Conservation (phyloP, 1,139 yeast genomes). For the Pichia kudriavzevii region DNA sequence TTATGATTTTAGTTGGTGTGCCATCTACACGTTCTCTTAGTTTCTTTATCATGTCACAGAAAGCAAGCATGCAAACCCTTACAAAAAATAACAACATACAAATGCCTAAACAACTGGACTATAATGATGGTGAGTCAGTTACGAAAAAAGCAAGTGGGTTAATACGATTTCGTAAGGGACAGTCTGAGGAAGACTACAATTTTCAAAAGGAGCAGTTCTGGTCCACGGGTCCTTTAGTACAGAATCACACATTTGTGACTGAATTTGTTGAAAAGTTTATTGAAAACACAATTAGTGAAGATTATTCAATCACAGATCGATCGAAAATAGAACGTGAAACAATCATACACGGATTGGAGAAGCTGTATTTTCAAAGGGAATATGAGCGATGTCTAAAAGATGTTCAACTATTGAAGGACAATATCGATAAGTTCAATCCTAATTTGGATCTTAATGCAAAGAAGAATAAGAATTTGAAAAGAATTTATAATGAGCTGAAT, state of each 20-base stretch:
- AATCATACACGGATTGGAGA: conserved; percentile 34
- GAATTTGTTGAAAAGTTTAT: conserved; percentile 7
- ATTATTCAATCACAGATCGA: conserved; percentile 5
- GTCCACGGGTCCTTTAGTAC: conserved; percentile 39
- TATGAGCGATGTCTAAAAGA: conserved; percentile 39
- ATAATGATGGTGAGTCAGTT: conserved; percentile 29
- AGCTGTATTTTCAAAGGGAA: conserved; percentile 41
- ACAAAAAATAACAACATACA: conserved; percentile 11
- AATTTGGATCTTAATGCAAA: conserved; percentile 15
- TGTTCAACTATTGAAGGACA: conserved; percentile 28
- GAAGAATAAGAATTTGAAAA: conserved; percentile 33
- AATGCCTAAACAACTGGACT: conserved; percentile 11
- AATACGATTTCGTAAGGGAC: conserved; percentile 44
- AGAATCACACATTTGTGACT: conserved; percentile 32
- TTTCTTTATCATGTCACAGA: not conserved
- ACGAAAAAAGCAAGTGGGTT: conserved; percentile 35
- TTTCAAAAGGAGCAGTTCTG: conserved; percentile 40
- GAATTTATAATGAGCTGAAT: conserved; percentile 40
- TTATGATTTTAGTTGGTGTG: too few relatives aligned
- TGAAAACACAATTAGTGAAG: conserved; percentile 15
- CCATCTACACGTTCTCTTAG: not conserved
- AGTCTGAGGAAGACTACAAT: conserved; percentile 45
- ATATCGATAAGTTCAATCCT: conserved; percentile 26
- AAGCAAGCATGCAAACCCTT: too few relatives aligned
- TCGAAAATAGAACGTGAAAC: conserved; percentile 22